phyloP scores from a whole-genome alignment of 306 rosid genomes.

The Rubus parviflorus region DNA sequence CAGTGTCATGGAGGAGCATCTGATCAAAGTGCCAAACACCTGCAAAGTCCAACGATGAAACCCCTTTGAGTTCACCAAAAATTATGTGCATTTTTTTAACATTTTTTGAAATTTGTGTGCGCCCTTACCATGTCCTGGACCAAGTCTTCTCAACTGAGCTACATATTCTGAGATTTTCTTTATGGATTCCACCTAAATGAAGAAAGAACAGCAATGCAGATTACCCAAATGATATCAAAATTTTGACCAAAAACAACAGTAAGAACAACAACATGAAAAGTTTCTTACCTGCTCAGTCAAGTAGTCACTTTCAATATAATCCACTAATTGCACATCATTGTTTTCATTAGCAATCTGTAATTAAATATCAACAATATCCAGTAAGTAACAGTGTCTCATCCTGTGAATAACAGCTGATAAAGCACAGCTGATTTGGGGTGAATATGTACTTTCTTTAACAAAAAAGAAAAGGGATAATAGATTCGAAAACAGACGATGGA shows the following conservation, averaged over 20 bases:
- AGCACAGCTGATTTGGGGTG: background rate
- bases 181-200: conserved; percentile 36
- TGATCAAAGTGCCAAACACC: conserved; percentile 50
- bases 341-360: conserved; percentile 35
- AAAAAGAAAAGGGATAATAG: background rate
- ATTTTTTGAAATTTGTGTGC: background rate
- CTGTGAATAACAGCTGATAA: background rate
- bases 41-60: conserved; percentile 22
- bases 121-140: conserved; percentile 41
- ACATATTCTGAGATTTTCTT: conserved; percentile 41
- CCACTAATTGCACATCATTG: conserved; percentile 39
- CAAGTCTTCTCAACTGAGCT: conserved; percentile 45
- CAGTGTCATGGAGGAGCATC: conserved; percentile 35
- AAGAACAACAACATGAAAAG: background rate
- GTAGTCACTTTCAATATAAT: conserved; percentile 36
- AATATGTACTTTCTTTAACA: background rate
- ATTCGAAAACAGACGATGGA: background rate
- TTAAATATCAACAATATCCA: background rate
- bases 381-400: background rate
- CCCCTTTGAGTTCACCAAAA: background rate
- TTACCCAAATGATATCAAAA: no score
- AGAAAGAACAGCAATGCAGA: background rate
- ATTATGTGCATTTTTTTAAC: background rate
- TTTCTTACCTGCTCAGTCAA: conserved; percentile 34
- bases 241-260: no score